These are phyloP conservation scores for Guillardia theta DNA, from an alignment of 78 protist species.

Conservation along the genomic window DNA sequence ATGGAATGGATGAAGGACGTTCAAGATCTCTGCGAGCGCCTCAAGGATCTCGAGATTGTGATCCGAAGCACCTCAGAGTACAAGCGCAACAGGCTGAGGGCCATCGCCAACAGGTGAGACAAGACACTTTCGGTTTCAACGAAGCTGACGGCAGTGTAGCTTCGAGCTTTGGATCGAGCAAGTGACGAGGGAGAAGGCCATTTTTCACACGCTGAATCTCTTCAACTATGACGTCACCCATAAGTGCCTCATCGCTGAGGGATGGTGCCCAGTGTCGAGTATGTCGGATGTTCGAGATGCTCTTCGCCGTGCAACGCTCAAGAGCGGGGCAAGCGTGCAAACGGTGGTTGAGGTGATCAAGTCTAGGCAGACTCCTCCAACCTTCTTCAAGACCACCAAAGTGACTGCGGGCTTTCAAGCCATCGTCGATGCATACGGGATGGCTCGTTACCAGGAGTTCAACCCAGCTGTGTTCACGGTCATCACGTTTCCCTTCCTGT, in stretches of 20 bases:
- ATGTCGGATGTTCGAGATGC: conserved; percentile 13
- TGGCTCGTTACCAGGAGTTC: conserved; percentile 88
- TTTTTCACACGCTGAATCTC: conserved; percentile 88
- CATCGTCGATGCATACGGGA: conserved; percentile 95
- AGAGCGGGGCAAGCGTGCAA: conserved; percentile 54
- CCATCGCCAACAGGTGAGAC: background rate
- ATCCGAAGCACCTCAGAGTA: conserved; percentile 18
- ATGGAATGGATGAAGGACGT: too few species aligned
- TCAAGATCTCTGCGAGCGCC: background rate
- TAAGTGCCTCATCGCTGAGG: conserved; percentile 81
- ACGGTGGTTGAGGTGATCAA: conserved; percentile 64
- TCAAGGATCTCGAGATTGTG: background rate
- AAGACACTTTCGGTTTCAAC: too few species aligned
- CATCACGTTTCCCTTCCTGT: conserved; percentile 99
- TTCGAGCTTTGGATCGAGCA: background rate
- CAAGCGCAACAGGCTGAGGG: background rate
- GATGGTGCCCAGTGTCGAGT: conserved; percentile 72
- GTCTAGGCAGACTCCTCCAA: conserved; percentile 87
- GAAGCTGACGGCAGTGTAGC: too few species aligned
- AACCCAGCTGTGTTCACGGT: conserved; percentile 80
- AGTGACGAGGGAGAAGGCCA: conserved; percentile 35
- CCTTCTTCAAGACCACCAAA: conserved; percentile 81
- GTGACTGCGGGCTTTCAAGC: conserved; percentile 82
- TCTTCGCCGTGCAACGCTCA: background rate
- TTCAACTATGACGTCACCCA: conserved; percentile 74